These are phyloP conservation scores for Psilocybe tampanensis DNA, from an alignment of 768 basidiomycete genomes.

Conservation along the genomic window DNA sequence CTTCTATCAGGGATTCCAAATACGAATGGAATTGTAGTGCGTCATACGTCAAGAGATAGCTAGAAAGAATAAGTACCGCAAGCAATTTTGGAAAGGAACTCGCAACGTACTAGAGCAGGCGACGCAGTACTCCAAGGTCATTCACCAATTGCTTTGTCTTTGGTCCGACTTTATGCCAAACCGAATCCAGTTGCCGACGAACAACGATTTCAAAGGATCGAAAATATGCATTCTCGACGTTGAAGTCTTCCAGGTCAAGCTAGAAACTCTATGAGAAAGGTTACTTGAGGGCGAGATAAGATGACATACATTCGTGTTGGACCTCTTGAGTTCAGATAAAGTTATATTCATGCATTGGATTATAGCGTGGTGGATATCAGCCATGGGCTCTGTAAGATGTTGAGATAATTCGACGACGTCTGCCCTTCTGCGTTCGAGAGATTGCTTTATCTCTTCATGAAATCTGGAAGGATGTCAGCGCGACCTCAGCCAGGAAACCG, in stretches of 20 bases:
- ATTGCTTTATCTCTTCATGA: constrained; percentile 83
- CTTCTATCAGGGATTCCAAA: constrained; percentile 82
- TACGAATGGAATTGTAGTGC: constrained; percentile 89
- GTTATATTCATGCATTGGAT: constrained; percentile 94
- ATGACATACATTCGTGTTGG: constrained; percentile 63
- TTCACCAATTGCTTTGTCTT: constrained; percentile 89
- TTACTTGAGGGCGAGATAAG: neutral
- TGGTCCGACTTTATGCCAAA: constrained; percentile 97
- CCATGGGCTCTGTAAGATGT: constrained; percentile 81
- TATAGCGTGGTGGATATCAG: constrained; percentile 89
- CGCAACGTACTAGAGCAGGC: constrained; percentile 69
- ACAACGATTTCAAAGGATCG: constrained; percentile 90
- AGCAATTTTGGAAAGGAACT: neutral
- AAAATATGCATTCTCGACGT: constrained; percentile 92
- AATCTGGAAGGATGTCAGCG: constrained; percentile 54
- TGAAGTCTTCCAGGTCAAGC: constrained; percentile 94
- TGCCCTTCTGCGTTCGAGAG: constrained; percentile 80
- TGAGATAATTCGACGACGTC: constrained; percentile 94
- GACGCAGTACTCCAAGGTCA: constrained; percentile 84
- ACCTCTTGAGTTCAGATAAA: constrained; percentile 85
- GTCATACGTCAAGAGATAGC: constrained; percentile 89
- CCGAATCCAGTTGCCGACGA: constrained; percentile 84
- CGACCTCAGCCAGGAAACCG: neutral
- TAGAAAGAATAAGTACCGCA: constrained; percentile 25
- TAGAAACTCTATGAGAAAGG: constrained; percentile 28